Evolutionary conservation across 768 basidiomycete species (phyloP).

Genomic region (Epithele typhae): DNA sequence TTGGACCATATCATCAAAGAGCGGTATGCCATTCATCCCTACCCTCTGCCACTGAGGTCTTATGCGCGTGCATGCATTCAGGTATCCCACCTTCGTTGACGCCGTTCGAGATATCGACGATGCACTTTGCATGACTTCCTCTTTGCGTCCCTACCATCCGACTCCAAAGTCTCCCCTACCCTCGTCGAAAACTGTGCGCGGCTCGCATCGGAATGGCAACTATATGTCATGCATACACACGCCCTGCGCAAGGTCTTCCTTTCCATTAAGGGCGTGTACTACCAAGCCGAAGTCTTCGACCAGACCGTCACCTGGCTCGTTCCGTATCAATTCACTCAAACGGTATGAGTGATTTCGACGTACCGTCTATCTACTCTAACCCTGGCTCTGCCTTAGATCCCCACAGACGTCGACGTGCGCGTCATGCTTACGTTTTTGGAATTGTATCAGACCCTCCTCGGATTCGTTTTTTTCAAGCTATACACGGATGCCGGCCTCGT

Average conservation of each 20-base stretch:
- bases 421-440: constrained; percentile 98
- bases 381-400: constrained; percentile 68
- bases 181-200: constrained; percentile 88
- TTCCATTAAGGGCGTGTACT: constrained; percentile 97
- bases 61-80: constrained; percentile 26
- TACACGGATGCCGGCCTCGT: constrained; percentile 90
- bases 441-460: constrained; percentile 93
- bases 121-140: constrained; percentile 90
- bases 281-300: constrained; percentile 92
- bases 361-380: neutral
- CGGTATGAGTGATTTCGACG: constrained; percentile 41
- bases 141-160: constrained; percentile 89
- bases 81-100: constrained; percentile 96
- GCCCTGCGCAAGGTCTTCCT: constrained; percentile 88
- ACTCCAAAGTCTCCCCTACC: constrained; percentile 71
- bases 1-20: constrained; percentile 98
- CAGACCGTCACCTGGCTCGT: constrained; percentile 95
- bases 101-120: constrained; percentile 96
- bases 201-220: constrained; percentile 92
- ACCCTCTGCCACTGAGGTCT: too few species aligned
- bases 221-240: constrained; percentile 87
- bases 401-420: constrained; percentile 92
- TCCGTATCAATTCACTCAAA: constrained; percentile 96
- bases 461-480: constrained; percentile 97
- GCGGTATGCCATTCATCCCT: constrained; percentile 49